These are phyloP conservation scores for Cyclaneusma minus DNA, from an alignment of 2,329 filamentous ascomycete species.

Conservation along the genomic window DNA sequence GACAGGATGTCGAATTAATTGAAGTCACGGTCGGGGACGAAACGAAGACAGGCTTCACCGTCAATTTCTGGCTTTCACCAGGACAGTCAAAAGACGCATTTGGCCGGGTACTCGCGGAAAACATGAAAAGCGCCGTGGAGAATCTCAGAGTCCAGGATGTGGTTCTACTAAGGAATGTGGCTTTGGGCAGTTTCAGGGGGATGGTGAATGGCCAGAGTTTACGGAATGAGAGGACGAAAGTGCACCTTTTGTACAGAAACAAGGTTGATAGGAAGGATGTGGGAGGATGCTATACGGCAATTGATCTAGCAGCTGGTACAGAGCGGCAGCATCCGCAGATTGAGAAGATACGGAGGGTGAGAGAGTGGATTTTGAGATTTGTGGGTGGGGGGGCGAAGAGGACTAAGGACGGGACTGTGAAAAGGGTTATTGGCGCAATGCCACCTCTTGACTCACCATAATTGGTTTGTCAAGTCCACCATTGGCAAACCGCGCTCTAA, in stretches of 20 bases:
- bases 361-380: slow-evolving; percentile 61
- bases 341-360: slow-evolving; percentile 49
- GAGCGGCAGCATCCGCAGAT: slow-evolving; percentile 30
- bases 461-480: no score
- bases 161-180: slow-evolving; percentile 65
- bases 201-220: slow-evolving; percentile 78
- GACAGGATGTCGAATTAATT: slow-evolving; percentile 46
- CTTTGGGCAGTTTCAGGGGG: slow-evolving; percentile 56
- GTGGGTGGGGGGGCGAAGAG: slow-evolving; percentile 31
- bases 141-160: slow-evolving; percentile 56
- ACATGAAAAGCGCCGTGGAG: slow-evolving; percentile 16
- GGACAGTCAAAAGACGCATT: slow-evolving; percentile 12
- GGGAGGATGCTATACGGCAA: slow-evolving; percentile 39
- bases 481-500: no score
- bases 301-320: slow-evolving; percentile 26
- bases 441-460: no score
- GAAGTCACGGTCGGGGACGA: slow-evolving; percentile 78
- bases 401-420: no score
- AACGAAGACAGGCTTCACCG: slow-evolving; percentile 61
- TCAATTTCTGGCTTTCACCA: slow-evolving; percentile 66
- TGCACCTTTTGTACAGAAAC: slow-evolving; percentile 49
- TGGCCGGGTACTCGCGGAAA: slow-evolving; percentile 11
- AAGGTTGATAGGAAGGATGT: slow-evolving; percentile 33
- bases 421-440: no score
- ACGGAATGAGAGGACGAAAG: slow-evolving; percentile 50